Evolutionary conservation across 2,329 filamentous ascomycete genomes (phyloP).

Genomic region (Aspergillus amoenus): DNA sequence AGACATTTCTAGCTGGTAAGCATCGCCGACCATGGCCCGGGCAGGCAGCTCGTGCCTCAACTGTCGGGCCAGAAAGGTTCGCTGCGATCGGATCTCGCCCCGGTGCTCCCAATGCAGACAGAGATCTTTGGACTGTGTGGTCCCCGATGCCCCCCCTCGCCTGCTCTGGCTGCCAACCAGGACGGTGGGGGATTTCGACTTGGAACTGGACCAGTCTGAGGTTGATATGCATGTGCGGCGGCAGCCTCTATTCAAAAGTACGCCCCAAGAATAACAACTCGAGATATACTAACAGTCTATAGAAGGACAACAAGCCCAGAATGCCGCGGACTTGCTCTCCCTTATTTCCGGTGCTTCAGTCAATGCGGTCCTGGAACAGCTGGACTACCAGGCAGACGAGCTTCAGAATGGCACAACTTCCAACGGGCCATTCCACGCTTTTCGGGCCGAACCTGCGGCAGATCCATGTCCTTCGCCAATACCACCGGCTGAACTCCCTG

Average conservation of each 20-base stretch:
- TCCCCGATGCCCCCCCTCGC: not conserved
- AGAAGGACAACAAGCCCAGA: not conserved
- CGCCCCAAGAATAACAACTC: not conserved
- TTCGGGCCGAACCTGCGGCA: not conserved
- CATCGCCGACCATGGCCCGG: too few relatives aligned
- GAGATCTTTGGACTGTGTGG: not conserved
- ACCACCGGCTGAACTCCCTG: not conserved
- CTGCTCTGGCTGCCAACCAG: conserved; percentile 6
- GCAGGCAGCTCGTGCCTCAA: conserved; percentile 1
- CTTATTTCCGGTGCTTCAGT: not conserved
- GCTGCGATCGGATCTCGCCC: conserved; percentile 4
- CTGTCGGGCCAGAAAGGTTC: conserved; percentile 11
- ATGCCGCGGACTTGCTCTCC: not conserved
- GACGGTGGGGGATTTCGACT: not conserved
- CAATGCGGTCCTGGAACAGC: not conserved
- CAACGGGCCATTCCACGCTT: conserved; percentile 1
- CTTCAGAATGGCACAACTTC: not conserved
- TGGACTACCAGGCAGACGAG: not conserved
- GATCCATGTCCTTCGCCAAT: not conserved
- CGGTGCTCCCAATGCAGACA: conserved; percentile 5
- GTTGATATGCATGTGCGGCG: conserved; percentile 6
- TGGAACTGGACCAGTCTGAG: not conserved
- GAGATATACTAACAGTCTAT: not conserved
- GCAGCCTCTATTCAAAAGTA: not conserved
- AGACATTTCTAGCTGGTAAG: too few relatives aligned